Conservation (phyloP, 2,329 filamentous ascomycete species). For the Alternaria panax region DNA sequence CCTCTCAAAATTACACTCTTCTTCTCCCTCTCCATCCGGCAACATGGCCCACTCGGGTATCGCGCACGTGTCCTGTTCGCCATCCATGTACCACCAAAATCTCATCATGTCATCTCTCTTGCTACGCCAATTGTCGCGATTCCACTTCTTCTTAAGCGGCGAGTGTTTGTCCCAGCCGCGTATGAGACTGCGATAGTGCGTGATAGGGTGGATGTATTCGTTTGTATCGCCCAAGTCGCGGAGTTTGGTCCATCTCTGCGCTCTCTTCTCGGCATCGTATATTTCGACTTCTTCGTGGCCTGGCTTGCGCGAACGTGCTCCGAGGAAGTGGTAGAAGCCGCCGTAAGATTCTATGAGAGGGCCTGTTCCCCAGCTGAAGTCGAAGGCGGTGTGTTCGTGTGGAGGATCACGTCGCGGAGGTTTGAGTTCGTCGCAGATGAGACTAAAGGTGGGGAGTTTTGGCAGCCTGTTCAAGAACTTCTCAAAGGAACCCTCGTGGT, state of each 20-base stretch:
- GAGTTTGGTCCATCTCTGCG: constrained; percentile 47
- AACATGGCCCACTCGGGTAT: constrained; percentile 45
- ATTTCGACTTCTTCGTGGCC: constrained; percentile 53
- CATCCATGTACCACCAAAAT: constrained; percentile 40
- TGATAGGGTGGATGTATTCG: constrained; percentile 60
- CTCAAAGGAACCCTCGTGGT: constrained; percentile 30
- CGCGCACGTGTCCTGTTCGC: constrained; percentile 17
- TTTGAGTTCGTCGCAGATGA: constrained; percentile 24
- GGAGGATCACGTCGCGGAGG: constrained; percentile 35
- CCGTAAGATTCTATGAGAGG: constrained; percentile 52
- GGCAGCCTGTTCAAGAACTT: constrained; percentile 18
- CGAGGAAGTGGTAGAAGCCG: constrained; percentile 53
- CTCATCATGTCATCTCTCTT: constrained; percentile 24
- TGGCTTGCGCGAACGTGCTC: constrained; percentile 53
- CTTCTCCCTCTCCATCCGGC: constrained; percentile 15
- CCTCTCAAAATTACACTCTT: constrained; percentile 39
- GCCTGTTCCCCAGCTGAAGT: constrained; percentile 58
- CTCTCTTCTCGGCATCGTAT: constrained; percentile 40
- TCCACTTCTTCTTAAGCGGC: constrained; percentile 30
- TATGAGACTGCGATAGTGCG: constrained; percentile 36
- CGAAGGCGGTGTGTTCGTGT: constrained; percentile 47
- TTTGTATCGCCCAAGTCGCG: constrained; percentile 53
- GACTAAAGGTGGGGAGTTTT: constrained; percentile 33
- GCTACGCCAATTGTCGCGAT: constrained; percentile 25
- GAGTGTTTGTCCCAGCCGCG: constrained; percentile 34